phyloP scores from a whole-genome alignment of 805 yeast species.

The Yamadazyma scolyti region DNA sequence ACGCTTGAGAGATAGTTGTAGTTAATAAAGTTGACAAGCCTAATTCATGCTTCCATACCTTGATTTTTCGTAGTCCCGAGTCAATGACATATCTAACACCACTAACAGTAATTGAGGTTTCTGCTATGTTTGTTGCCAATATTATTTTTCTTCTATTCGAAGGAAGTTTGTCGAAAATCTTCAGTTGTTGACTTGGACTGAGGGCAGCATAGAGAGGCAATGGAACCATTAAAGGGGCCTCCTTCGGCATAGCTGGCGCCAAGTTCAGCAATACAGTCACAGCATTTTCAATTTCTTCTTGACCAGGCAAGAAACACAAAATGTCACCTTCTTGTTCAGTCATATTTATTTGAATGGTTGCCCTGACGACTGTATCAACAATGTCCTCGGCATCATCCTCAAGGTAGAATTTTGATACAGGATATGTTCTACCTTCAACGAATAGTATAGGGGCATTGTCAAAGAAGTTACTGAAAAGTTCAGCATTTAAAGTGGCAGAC shows the following conservation, averaged over 20 bases:
- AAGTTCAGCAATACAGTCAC: conserved; percentile 57
- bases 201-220: conserved; percentile 92
- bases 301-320: conserved; percentile 92
- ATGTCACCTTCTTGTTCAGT: conserved; percentile 86
- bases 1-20: conserved; percentile 88
- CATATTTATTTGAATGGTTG: conserved; percentile 74
- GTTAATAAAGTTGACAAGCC: conserved; percentile 92
- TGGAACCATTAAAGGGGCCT: conserved; percentile 72
- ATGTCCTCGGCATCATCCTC: conserved; percentile 70
- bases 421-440: conserved; percentile 87
- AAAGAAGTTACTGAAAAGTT: conserved; percentile 78
- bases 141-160: conserved; percentile 78
- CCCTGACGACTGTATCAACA: conserved; percentile 71
- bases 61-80: conserved; percentile 87
- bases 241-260: conserved; percentile 64
- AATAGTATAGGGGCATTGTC: conserved; percentile 79
- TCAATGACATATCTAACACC: conserved; percentile 93
- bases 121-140: conserved; percentile 94
- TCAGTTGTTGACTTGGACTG: conserved; percentile 77
- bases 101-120: conserved; percentile 92
- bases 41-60: conserved; percentile 90
- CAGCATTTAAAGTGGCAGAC: conserved; percentile 93
- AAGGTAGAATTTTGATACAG: conserved; percentile 72
- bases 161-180: conserved; percentile 67
- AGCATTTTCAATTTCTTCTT: conserved; percentile 92